Base-by-base conservation (phyloP, 1,284 basidiomycete species). In the Papiliotrema laurentii region DNA sequence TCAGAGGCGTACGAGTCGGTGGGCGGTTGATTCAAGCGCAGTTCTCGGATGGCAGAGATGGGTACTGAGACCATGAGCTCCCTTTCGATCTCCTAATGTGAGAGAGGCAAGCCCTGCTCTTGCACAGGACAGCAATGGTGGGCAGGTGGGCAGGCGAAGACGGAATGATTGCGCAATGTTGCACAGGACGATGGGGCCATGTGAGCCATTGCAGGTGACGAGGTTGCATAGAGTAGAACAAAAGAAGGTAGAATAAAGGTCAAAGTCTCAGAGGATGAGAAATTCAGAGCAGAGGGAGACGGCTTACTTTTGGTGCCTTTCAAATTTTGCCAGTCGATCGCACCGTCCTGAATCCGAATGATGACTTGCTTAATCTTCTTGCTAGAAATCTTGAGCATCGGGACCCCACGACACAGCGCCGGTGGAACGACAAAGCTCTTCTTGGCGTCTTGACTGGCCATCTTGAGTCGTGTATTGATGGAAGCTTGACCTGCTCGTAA, bases 21-120 rank as follows among this genome's bases (percentile, higher is more conserved):
- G 83, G 54, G 88, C 81, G 10, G 81, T 64, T 39, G 85, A n/a
- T 64, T 88, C 6, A 86, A 81, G 13, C 94, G 86, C 9, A 98
- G 81, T 66, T 97, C 93, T 55, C 91, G 87, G 69, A 98, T 91
- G 58, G 83, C 83, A 69, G 90, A 89, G 59, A 97, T 86, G 3
- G 87, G 85, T 48, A 96, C 91, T 89, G 64, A 3, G 22, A 21
- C 18, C 56, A 18, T 41, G 21, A 41, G 39, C 26, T 14, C 26
- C 5, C 13, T 13, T 13, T n/a, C n/a, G n/a, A n/a, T n/a, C n/a
- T n/a, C n/a, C n/a, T n/a, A n/a, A n/a, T n/a, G n/a, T n/a, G n/a
- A n/a, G n/a, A n/a, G n/a, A n/a, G n/a, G n/a, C n/a, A n/a, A n/a
- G n/a, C n/a, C n/a, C n/a, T n/a, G n/a, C n/a, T n/a, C n/a, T n/a